These are phyloP conservation scores for Samsoniella hepiali DNA, from an alignment of 2,329 filamentous ascomycete genomes.

Conservation along the genomic window DNA sequence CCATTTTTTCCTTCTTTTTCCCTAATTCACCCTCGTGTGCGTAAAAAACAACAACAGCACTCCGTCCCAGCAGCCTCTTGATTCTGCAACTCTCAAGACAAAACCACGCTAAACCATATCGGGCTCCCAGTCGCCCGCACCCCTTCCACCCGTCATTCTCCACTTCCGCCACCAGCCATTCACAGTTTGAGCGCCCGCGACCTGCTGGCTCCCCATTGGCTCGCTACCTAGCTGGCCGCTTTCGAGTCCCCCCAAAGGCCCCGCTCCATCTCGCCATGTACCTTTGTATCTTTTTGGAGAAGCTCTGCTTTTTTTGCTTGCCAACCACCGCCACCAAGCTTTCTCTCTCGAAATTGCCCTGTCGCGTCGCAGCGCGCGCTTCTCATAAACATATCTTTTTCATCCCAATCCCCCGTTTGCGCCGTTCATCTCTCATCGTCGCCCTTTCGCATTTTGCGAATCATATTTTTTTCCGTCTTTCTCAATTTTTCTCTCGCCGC, in stretches of 20 bases:
- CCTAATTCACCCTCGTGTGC: too few species aligned
- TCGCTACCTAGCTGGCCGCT: neutral
- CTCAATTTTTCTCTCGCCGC: neutral
- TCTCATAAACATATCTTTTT: constrained; percentile 7
- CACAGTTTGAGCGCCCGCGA: neutral
- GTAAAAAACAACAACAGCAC: too few species aligned
- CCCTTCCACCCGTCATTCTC: neutral
- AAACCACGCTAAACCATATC: constrained; percentile 5
- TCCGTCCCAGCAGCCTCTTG: too few species aligned
- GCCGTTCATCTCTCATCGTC: neutral
- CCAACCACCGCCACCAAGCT: constrained; percentile 9
- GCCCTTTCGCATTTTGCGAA: neutral
- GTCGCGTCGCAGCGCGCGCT: constrained; percentile 10
- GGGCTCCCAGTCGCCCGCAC: neutral
- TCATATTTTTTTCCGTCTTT: neutral
- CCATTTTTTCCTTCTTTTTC: too few species aligned
- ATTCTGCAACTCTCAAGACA: neutral
- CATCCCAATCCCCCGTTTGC: neutral
- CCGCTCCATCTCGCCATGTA: neutral
- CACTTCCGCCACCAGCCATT: neutral
- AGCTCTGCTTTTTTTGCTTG: neutral
- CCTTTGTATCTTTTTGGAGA: neutral
- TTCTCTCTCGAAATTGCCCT: constrained; percentile 2
- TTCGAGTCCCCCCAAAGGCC: neutral
- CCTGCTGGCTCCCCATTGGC: neutral